A percentile compares a stretch with the other conserved stretches of the same genome.
phyloP scores from a whole-genome alignment of 768 basidiomycete genomes.

The Boletus eberwhitei region DNA sequence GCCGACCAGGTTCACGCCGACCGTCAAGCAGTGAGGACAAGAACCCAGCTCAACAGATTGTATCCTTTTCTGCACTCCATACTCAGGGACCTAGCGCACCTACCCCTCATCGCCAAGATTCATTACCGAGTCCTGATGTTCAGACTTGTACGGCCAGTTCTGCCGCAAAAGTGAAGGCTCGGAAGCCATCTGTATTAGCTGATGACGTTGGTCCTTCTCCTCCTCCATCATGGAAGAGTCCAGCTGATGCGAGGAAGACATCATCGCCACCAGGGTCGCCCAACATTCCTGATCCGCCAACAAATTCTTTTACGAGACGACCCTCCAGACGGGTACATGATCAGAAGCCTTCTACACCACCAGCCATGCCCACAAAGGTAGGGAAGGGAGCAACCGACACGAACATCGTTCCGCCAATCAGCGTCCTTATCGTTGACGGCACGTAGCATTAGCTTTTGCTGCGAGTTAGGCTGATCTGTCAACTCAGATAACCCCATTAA shows the following conservation, averaged over 20 bases:
- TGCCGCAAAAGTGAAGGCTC: slow-evolving; percentile 22
- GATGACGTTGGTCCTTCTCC: slow-evolving; percentile 21
- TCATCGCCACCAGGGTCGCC: slow-evolving; percentile 36
- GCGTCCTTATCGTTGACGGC: slow-evolving; percentile 98
- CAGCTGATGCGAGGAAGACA: slow-evolving; percentile 30
- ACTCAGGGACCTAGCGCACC: slow-evolving; percentile 11
- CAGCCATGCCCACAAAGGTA: slow-evolving; percentile 41
- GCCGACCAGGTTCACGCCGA: slow-evolving; percentile 26
- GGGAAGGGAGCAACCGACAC: slow-evolving; percentile 52
- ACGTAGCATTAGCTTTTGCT: slow-evolving; percentile 26
- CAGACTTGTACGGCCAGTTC: slow-evolving; percentile 3
- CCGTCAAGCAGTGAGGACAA: slow-evolving; percentile 29
- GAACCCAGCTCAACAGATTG: slow-evolving; percentile 19
- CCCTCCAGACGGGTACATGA: slow-evolving; percentile 32
- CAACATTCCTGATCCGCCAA: slow-evolving; percentile 21
- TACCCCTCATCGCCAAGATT: slow-evolving; percentile 24
- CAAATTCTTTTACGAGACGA: slow-evolving; percentile 28
- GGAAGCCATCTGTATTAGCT: slow-evolving; percentile 31
- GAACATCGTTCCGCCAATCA: slow-evolving; percentile 92
- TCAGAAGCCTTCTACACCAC: slow-evolving; percentile 25
- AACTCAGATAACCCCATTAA: slow-evolving; percentile 93
- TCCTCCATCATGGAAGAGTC: slow-evolving; percentile 24
- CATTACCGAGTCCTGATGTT: slow-evolving; percentile 22
- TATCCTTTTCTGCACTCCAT: slow-evolving; percentile 32
- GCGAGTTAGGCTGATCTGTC: slow-evolving; percentile 11